Evolutionary conservation across 495 filamentous ascomycete genomes (phyloP).

Genomic region (Zalerion maritima): DNA sequence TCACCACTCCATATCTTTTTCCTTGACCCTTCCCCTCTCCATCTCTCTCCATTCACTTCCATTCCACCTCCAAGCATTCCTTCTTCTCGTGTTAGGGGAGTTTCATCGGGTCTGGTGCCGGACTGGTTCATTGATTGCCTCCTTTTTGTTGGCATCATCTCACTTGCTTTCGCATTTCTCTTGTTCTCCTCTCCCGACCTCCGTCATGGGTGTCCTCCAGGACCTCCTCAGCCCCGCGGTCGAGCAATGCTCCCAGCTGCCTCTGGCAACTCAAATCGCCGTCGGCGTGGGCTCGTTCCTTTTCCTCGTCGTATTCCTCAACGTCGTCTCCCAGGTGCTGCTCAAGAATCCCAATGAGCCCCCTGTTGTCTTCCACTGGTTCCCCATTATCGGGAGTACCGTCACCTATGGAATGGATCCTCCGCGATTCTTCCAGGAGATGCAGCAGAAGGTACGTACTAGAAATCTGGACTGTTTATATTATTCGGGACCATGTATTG

Average conservation of each 20-base stretch:
- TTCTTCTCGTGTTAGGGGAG: too few species aligned
- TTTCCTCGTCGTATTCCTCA: constrained; percentile 42
- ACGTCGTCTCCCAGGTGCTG: constrained; percentile 53
- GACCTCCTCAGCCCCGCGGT: constrained; percentile 27
- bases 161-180: too few species aligned
- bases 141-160: too few species aligned
- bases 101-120: too few species aligned
- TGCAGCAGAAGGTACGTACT: constrained; percentile 51
- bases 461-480: too few species aligned
- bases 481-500: too few species aligned
- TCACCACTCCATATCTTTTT: too few species aligned
- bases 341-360: constrained; percentile 61
- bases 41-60: too few species aligned
- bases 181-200: too few species aligned
- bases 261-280: constrained; percentile 29
- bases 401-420: constrained; percentile 74
- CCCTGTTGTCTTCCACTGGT: constrained; percentile 71
- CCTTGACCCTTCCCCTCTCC: too few species aligned
- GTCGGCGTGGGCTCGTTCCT: constrained; percentile 29
- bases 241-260: constrained; percentile 27
- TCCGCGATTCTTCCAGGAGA: constrained; percentile 59
- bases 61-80: too few species aligned
- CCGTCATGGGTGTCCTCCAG: constrained; percentile 41
- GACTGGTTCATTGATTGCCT: too few species aligned
- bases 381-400: constrained; percentile 67